Percentiles rank a stretch among this genome's conserved stretches.
Evolutionary conservation across 1,284 basidiomycete species (phyloP).

Genomic region (Ceratobasidium papillatum): DNA sequence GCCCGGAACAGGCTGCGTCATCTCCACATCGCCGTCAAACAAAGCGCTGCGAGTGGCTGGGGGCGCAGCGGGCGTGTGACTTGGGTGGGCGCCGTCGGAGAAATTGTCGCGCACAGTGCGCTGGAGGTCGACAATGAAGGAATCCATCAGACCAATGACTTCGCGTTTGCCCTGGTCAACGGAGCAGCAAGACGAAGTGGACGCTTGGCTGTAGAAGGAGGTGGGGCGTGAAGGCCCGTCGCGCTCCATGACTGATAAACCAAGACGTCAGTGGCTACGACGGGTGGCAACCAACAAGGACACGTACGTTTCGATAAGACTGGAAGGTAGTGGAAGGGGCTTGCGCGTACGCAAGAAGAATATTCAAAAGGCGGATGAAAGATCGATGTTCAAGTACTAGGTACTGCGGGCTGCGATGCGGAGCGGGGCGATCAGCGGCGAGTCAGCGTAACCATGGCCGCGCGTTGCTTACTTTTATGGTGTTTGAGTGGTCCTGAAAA

Average conservation of each 20-base stretch:
- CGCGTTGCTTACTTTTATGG: neutral
- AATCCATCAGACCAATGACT: conserved; percentile 61
- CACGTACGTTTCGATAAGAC: neutral
- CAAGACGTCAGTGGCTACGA: conserved; percentile 5
- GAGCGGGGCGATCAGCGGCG: neutral
- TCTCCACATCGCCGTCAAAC: conserved; percentile 34
- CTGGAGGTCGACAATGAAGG: conserved; percentile 70
- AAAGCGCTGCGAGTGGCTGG: conserved; percentile 24
- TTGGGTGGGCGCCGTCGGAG: conserved; percentile 42
- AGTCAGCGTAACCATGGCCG: neutral
- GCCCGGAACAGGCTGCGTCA: conserved; percentile 35
- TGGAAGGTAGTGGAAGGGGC: conserved; percentile 3
- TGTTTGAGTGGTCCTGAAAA: neutral
- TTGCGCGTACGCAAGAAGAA: neutral
- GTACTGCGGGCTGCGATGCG: conserved; percentile 10
- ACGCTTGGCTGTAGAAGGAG: conserved; percentile 33
- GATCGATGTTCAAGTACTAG: neutral
- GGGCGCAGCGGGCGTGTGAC: conserved; percentile 41
- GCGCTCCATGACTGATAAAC: conserved; percentile 26
- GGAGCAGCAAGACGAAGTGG: conserved; percentile 55
- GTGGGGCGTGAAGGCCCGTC: conserved; percentile 35
- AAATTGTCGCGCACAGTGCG: conserved; percentile 12
- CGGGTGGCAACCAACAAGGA: neutral
- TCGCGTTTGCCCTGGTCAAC: conserved; percentile 63
- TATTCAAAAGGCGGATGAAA: neutral